phyloP scores from a whole-genome alignment of 192 early-diverging fungal species.

The Dispira parvispora region DNA sequence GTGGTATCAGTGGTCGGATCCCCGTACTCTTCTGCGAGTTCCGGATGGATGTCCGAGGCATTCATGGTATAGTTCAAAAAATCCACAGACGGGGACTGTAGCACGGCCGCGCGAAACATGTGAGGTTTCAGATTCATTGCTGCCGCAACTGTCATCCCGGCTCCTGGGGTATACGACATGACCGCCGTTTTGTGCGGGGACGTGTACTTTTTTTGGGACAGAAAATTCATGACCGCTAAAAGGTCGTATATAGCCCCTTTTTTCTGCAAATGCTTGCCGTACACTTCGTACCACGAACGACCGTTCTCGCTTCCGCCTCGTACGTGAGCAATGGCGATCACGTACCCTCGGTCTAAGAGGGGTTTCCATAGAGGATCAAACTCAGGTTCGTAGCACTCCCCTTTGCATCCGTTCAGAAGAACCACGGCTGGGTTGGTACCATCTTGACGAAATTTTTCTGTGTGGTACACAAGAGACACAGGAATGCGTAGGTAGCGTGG shows the following conservation, averaged over 20 bases:
- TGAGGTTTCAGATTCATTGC: slow-evolving; percentile 9
- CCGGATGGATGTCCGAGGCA: not conserved
- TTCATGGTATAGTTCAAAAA: slow-evolving; percentile 4
- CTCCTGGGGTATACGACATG: not conserved
- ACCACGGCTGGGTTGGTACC: slow-evolving; percentile 8
- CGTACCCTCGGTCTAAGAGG: slow-evolving; percentile 8
- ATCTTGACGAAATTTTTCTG: not conserved
- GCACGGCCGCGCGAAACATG: slow-evolving; percentile 6
- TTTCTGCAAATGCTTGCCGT: slow-evolving; percentile 2
- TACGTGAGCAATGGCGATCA: slow-evolving; percentile 8
- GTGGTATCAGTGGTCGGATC: slow-evolving; percentile 7
- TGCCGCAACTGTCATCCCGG: not conserved
- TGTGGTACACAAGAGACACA: slow-evolving; percentile 6
- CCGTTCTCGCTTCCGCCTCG: slow-evolving; percentile 10
- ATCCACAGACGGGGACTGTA: slow-evolving; percentile 5
- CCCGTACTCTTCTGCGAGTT: slow-evolving; percentile 1
- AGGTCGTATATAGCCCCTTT: slow-evolving; percentile 3
- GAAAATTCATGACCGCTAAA: slow-evolving; percentile 1
- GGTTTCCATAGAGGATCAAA: slow-evolving; percentile 1
- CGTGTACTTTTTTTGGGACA: slow-evolving; percentile 3
- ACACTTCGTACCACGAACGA: slow-evolving; percentile 11
- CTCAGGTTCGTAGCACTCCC: not conserved
- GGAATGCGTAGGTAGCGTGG: slow-evolving; percentile 9
- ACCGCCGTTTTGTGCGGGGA: slow-evolving; percentile 4
- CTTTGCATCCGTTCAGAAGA: not conserved